Percentiles rank a stretch among this genome's conserved stretches.
These are phyloP conservation scores for Butyriboletus loyo DNA, from an alignment of 768 basidiomycete species.

Conservation along the genomic window DNA sequence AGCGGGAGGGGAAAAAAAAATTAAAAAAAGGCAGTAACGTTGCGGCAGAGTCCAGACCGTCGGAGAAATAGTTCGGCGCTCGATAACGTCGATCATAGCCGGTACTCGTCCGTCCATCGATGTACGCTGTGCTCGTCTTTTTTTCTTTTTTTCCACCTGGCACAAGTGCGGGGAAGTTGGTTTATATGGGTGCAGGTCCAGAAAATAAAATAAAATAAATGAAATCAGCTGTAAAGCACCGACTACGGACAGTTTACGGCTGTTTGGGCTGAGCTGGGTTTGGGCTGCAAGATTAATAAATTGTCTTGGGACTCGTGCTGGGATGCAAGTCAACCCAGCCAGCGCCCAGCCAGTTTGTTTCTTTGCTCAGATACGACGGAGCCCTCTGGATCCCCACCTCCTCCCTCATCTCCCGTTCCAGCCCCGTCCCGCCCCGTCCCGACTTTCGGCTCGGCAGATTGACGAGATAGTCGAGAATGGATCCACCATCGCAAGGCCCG, in stretches of 20 bases:
- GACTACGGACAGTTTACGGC: conserved; percentile 18
- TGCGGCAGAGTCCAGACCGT: conserved; percentile 23
- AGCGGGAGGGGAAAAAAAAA: conserved; percentile 5
- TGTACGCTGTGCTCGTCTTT: not conserved
- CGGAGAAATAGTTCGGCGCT: conserved; percentile 18
- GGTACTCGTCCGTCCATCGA: conserved; percentile 11
- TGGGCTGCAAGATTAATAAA: conserved; percentile 25
- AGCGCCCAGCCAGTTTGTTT: not conserved
- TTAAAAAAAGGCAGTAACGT: conserved; percentile 14
- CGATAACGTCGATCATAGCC: conserved; percentile 25
- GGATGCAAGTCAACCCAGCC: conserved; percentile 6
- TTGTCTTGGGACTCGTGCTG: conserved; percentile 16
- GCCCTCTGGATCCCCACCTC: not conserved
- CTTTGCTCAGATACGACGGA: conserved; percentile 2
- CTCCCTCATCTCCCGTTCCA: not conserved
- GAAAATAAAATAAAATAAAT: too few relatives aligned
- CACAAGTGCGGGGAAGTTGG: too few relatives aligned
- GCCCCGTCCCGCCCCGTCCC: not conserved
- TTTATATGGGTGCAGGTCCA: too few relatives aligned
- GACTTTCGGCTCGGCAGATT: not conserved
- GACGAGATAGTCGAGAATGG: conserved; percentile 17
- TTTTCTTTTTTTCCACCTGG: too few relatives aligned
- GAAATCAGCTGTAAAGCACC: not conserved
- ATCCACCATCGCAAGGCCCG: conserved; percentile 30
- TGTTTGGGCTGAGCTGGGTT: conserved; percentile 26